Percentiles rank a stretch among this genome's conserved stretches.
Evolutionary conservation across 2,329 filamentous ascomycete species (phyloP).

Genomic region (Pseudogymnoascus sp.): DNA sequence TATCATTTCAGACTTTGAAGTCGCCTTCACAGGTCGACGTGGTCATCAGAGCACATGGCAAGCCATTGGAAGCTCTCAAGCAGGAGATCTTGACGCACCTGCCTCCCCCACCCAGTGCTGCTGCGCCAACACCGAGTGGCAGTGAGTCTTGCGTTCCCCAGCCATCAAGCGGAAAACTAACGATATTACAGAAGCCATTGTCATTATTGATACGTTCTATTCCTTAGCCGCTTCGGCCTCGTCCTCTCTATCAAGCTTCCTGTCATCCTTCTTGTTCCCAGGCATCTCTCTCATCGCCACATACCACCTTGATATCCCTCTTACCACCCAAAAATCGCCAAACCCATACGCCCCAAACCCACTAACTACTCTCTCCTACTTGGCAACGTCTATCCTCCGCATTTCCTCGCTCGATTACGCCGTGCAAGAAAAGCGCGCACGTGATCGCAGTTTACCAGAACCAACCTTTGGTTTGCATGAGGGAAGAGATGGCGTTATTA

Average conservation of each 20-base stretch:
- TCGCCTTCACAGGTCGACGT: conserved; percentile 54
- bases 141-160: conserved; percentile 33
- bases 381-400: conserved; percentile 79
- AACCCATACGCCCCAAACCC: conserved; percentile 59
- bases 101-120: conserved; percentile 16
- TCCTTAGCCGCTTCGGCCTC: conserved; percentile 48
- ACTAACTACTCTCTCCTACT: conserved; percentile 66
- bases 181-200: conserved; percentile 50
- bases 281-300: conserved; percentile 64
- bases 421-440: conserved; percentile 64
- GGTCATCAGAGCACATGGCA: conserved; percentile 58
- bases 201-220: conserved; percentile 76
- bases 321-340: conserved; percentile 31
- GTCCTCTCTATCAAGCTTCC: conserved; percentile 56
- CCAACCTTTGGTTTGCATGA: conserved; percentile 75
- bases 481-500: conserved; percentile 67
- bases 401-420: conserved; percentile 67
- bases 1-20: conserved; percentile 66
- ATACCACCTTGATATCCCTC: conserved; percentile 75
- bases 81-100: conserved; percentile 50
- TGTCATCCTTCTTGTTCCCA: conserved; percentile 62
- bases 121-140: conserved; percentile 11
- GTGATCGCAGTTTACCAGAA: conserved; percentile 63
- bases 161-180: background rate
- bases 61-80: conserved; percentile 46